Conservation (phyloP, 768 basidiomycete genomes). For the Tephrocybe sp. region DNA sequence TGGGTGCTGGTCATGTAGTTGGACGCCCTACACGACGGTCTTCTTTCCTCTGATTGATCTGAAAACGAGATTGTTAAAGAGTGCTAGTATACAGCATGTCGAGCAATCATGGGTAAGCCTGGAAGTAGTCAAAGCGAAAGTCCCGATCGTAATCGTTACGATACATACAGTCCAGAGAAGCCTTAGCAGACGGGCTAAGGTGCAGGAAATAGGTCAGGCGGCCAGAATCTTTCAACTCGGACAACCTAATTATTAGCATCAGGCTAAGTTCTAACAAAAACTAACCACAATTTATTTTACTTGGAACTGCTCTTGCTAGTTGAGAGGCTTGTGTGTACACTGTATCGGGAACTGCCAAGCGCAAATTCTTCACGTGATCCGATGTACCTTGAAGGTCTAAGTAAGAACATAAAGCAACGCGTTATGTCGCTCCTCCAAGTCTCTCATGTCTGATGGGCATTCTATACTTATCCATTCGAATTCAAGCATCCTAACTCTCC, state of each 20-base stretch:
- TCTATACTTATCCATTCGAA: no score
- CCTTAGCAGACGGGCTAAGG: constrained; percentile 75
- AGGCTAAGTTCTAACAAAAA: background rate
- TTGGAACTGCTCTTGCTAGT: constrained; percentile 52
- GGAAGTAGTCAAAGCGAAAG: constrained; percentile 75
- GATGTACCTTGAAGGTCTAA: no score
- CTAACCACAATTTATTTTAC: constrained; percentile 27
- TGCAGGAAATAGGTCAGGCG: background rate
- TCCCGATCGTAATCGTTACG: constrained; percentile 67
- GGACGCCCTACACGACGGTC: constrained; percentile 52
- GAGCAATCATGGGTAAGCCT: constrained; percentile 75
- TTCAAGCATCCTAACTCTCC: no score
- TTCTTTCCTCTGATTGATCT: constrained; percentile 68
- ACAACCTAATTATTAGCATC: constrained; percentile 29
- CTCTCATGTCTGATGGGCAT: no score
- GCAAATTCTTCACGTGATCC: no score
- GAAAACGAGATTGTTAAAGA: background rate
- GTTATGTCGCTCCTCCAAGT: no score
- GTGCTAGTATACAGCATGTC: background rate
- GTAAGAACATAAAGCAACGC: no score
- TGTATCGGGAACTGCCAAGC: no score
- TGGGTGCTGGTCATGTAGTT: constrained; percentile 21
- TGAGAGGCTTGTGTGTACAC: constrained; percentile 50
- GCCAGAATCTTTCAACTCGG: constrained; percentile 19
- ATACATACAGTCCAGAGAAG: constrained; percentile 70